These are phyloP conservation scores for Diplocarpon mali DNA, from an alignment of 2,329 filamentous ascomycete species.

Conservation along the genomic window DNA sequence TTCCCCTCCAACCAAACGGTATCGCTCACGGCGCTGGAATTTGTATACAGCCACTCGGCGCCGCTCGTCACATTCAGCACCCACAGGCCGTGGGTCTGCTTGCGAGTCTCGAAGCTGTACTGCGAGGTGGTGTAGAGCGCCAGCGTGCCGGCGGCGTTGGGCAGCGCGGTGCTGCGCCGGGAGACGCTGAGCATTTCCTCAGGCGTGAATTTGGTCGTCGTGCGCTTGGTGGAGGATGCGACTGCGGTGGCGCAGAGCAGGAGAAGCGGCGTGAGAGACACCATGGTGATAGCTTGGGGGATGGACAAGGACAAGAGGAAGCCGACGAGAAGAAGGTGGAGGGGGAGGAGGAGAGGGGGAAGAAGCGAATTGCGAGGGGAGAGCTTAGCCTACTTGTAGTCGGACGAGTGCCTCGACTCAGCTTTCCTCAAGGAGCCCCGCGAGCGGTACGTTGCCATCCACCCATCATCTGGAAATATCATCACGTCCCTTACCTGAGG, in stretches of 20 bases:
- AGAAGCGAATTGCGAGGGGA: neutral
- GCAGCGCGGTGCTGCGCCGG: slow-evolving; percentile 55
- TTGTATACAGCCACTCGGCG: slow-evolving; percentile 14
- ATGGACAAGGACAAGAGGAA: neutral
- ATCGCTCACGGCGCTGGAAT: slow-evolving; percentile 19
- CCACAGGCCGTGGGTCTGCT: slow-evolving; percentile 53
- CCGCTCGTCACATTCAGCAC: slow-evolving; percentile 49
- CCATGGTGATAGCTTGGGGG: neutral
- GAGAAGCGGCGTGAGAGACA: neutral
- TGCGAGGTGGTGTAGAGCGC: slow-evolving; percentile 59
- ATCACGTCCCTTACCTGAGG: no score
- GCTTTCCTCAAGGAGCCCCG: no score
- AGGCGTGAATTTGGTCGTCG: slow-evolving; percentile 45
- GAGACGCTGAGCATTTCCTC: slow-evolving; percentile 66
- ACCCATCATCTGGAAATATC: no score
- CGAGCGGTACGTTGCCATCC: no score
- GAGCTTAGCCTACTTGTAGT: no score
- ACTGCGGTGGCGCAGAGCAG: neutral
- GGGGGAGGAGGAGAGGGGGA: neutral
- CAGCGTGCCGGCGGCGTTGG: slow-evolving; percentile 54
- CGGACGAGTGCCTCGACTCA: no score
- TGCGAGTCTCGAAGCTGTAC: slow-evolving; percentile 67
- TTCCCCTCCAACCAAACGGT: slow-evolving; percentile 18
- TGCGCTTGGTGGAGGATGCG: slow-evolving; percentile 40
- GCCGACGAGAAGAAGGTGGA: neutral